A percentile compares a stretch with the other conserved stretches of the same genome.
Conservation (phyloP, 2,329 filamentous ascomycete genomes). For the Zasmidium citrigriseum region DNA sequence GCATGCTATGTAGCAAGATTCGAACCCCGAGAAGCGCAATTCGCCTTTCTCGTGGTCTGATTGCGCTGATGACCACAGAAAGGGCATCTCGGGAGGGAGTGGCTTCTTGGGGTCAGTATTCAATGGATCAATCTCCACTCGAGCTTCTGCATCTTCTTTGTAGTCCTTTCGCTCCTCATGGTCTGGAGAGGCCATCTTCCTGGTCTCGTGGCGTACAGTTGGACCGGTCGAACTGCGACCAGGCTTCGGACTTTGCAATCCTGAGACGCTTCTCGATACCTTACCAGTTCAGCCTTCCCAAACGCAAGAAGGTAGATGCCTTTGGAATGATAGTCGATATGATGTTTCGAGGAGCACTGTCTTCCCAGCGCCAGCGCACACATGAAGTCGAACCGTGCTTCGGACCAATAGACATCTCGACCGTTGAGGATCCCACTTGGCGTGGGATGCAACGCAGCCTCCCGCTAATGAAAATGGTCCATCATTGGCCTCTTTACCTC, state of each 20-base stretch:
- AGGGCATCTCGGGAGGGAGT: neutral
- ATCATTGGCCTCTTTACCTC: no score
- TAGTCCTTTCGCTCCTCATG: neutral
- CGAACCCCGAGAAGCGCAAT: slow-evolving; percentile 11
- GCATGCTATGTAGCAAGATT: slow-evolving; percentile 14
- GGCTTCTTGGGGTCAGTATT: neutral
- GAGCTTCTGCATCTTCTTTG: neutral
- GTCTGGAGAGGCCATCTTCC: neutral
- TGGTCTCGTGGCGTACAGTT: no score
- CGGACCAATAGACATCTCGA: neutral
- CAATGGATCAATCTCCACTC: neutral
- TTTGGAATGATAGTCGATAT: no score
- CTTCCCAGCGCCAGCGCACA: no score
- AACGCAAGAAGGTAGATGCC: no score
- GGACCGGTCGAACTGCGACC: no score
- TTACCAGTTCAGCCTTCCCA: no score
- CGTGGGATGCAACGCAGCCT: neutral
- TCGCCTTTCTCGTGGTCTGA: slow-evolving; percentile 6
- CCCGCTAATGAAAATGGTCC: no score
- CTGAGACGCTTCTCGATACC: no score
- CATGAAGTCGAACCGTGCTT: no score
- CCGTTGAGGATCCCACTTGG: neutral
- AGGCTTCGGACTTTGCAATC: no score
- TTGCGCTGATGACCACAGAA: slow-evolving; percentile 3
- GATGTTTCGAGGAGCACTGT: no score